Evolutionary conservation across 2,329 filamentous ascomycete genomes (phyloP).

Genomic region (Sphaerulina vaccinii): DNA sequence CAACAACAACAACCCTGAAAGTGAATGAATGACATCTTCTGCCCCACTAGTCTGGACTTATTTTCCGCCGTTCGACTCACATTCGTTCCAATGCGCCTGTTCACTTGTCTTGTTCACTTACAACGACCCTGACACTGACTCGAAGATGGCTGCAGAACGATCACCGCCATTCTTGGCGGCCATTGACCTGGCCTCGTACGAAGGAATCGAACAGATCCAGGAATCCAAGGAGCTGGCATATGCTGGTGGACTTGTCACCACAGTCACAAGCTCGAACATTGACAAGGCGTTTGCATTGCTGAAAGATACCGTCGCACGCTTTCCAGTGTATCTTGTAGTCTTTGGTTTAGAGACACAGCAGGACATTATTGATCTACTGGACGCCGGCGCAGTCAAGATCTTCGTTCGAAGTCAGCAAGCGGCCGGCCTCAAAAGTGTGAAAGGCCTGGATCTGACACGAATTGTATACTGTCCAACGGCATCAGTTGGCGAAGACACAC

Average conservation of each 20-base stretch:
- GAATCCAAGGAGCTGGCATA: slow-evolving; percentile 51
- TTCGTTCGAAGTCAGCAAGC: slow-evolving; percentile 75
- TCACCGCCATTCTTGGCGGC: slow-evolving; percentile 48
- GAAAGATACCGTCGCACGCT: slow-evolving; percentile 55
- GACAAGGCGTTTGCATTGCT: slow-evolving; percentile 54
- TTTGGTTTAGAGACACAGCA: slow-evolving; percentile 66
- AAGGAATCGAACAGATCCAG: slow-evolving; percentile 51
- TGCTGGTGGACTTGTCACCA: slow-evolving; percentile 58
- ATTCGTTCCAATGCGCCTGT: not conserved
- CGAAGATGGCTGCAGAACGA: slow-evolving; percentile 24
- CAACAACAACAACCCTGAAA: no score
- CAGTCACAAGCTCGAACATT: slow-evolving; percentile 46
- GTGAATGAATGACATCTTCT: no score
- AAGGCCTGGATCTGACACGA: slow-evolving; percentile 55
- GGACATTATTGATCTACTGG: slow-evolving; percentile 76
- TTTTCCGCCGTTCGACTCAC: not conserved
- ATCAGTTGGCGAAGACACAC: slow-evolving; percentile 45
- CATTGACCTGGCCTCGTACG: slow-evolving; percentile 48
- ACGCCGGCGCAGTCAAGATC: slow-evolving; percentile 79
- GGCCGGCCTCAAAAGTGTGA: slow-evolving; percentile 51
- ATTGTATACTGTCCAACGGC: slow-evolving; percentile 52
- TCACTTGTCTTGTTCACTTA: not conserved
- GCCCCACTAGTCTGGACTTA: no score
- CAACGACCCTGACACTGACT: not conserved
- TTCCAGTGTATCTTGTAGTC: slow-evolving; percentile 72